Evolutionary conservation across 2,329 filamentous ascomycete genomes (phyloP), one percentile per base, ranked within the genome.

Genomic region (Xylariaceae sp.): DNA sequence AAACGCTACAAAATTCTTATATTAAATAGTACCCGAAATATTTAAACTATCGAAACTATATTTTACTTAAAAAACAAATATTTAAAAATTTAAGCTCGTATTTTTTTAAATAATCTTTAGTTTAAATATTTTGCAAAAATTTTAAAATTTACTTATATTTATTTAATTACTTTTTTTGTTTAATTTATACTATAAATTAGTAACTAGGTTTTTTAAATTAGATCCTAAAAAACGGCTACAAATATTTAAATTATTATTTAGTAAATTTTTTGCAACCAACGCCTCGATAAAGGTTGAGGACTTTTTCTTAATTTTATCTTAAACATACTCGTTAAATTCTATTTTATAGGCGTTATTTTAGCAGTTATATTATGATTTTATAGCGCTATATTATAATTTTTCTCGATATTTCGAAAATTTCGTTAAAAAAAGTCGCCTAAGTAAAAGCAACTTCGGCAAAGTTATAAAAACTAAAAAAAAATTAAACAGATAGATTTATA

Each of bases 31-130:
- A 1, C 86, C 90, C 1, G 90, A 95, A 66, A 76, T 90, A 40
- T 77, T 79, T 22, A 77, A 71, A 37, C 76, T 73, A 1, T 79
- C 76, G 48, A 83, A 78, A 21, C 76, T 76, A 23, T 73, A 85
- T 64, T 74, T 85, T 68, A 82, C 78, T 2, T 78, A 79, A 58
- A 95, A 95, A 64, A 88, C 89, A 0, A 93, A 97, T 63, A 80
- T 97, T 7, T 98, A 93, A 93, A 88, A 96, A 55, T 82, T 98
- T 58, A 93, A 93, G 4, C 81, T 96, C 22, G 79, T 96, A 5
- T 87, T 96, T 56, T 67, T 95, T 32, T 92, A 98, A 64, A 96
- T 97, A 89, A 79, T 93, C 3, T 92, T 96, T 63, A 93, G 93
- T 2, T 74, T 89, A 25, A 82, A 89, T 54, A 79, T 89, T 6